phyloP scores from a whole-genome alignment of 2,329 filamentous ascomycete species.

The Aspergillus sp. region DNA sequence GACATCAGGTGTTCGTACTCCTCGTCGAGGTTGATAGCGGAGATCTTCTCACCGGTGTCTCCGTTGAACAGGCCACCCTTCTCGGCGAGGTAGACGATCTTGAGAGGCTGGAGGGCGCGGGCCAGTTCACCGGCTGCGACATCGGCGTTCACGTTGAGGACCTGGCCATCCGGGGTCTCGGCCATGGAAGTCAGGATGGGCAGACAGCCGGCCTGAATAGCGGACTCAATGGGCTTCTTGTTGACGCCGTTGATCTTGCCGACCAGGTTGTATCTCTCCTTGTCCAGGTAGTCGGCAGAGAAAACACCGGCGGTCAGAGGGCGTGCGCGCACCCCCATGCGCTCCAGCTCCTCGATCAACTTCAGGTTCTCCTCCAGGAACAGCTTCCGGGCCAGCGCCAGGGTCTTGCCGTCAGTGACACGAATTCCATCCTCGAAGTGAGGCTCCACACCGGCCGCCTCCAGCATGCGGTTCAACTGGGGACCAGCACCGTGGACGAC shows the following conservation, averaged over 20 bases:
- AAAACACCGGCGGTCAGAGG: slow-evolving; percentile 90
- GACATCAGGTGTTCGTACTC: slow-evolving; percentile 92
- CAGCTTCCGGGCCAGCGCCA: slow-evolving; percentile 84
- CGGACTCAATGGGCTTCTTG: slow-evolving; percentile 83
- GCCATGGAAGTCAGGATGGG: slow-evolving; percentile 96
- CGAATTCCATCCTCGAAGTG: slow-evolving; percentile 96
- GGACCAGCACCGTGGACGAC: slow-evolving; percentile 94
- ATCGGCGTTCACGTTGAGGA: slow-evolving; percentile 97
- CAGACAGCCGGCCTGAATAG: slow-evolving; percentile 85
- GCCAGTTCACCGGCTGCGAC: slow-evolving; percentile 93
- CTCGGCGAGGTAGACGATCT: slow-evolving; percentile 98
- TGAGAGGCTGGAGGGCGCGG: slow-evolving; percentile 82
- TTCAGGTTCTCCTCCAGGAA: slow-evolving; percentile 96
- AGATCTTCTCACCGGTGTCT: slow-evolving; percentile 91
- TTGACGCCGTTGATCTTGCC: slow-evolving; percentile 94
- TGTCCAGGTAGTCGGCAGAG: slow-evolving; percentile 89
- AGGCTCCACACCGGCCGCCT: slow-evolving; percentile 88
- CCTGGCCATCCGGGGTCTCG: slow-evolving; percentile 84
- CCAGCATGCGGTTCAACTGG: slow-evolving; percentile 87
- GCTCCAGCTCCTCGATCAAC: slow-evolving; percentile 83
- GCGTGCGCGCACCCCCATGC: slow-evolving; percentile 82
- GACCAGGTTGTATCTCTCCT: slow-evolving; percentile 93
- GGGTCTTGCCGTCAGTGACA: slow-evolving; percentile 91
- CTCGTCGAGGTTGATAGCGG: slow-evolving; percentile 94
- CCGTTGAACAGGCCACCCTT: slow-evolving; percentile 96